Evolutionary conservation across 768 basidiomycete species (phyloP).

Genomic region (Mycena capillaripes): DNA sequence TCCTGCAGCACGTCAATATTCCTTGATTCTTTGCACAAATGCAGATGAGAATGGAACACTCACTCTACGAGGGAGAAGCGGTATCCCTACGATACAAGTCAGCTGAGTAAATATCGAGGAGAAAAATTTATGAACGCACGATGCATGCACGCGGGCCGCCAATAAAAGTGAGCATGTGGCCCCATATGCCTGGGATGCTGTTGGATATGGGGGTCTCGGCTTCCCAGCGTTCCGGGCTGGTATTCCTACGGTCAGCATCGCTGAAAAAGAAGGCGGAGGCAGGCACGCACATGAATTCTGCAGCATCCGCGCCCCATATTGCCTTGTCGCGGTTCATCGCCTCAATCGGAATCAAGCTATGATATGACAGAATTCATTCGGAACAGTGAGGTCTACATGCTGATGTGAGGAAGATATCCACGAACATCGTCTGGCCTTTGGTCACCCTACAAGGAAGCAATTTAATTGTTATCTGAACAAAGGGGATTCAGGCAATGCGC

Average conservation of each 20-base stretch:
- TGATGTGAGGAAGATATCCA: no score
- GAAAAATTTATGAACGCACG: not conserved
- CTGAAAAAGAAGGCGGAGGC: not conserved
- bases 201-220: slow-evolving; percentile 41
- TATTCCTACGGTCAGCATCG: not conserved
- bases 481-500: not conserved
- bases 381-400: not conserved
- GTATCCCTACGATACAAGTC: slow-evolving; percentile 33
- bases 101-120: not conserved
- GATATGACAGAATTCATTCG: not conserved
- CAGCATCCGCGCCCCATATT: slow-evolving; percentile 61
- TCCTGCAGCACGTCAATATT: not conserved
- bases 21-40: no score
- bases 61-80: slow-evolving; percentile 22
- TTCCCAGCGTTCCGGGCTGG: slow-evolving; percentile 62
- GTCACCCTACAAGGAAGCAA: not conserved
- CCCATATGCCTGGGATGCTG: slow-evolving; percentile 56
- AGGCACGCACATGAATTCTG: slow-evolving; percentile 54
- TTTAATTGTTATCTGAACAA: not conserved
- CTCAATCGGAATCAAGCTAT: slow-evolving; percentile 26
- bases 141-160: slow-evolving; percentile 62
- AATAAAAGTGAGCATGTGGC: slow-evolving; percentile 55
- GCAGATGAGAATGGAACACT: not conserved
- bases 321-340: slow-evolving; percentile 52
- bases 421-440: slow-evolving; percentile 15